These are phyloP conservation scores for Spinacia oleracea DNA, from an alignment of 179 eudicot genomes.

Conservation along the genomic window DNA sequence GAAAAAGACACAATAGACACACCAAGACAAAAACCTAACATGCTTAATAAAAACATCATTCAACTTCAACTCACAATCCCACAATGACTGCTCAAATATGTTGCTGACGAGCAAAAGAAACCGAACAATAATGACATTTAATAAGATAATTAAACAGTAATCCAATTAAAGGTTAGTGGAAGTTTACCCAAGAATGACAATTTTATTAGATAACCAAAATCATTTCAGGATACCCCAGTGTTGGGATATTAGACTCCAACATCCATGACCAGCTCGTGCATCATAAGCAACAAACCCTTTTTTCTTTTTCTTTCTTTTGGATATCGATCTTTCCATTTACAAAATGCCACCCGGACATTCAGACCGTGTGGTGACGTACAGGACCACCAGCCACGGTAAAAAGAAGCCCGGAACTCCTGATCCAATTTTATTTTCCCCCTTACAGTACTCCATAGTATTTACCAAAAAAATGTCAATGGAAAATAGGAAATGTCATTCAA, in stretches of 20 bases:
- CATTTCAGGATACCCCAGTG: constrained; percentile 20
- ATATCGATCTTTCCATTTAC: background rate
- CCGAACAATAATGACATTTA: constrained; percentile 13
- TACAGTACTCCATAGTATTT: background rate
- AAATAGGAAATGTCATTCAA: background rate
- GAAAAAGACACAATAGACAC: background rate
- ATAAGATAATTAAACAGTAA: constrained; percentile 5
- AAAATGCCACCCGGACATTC: background rate
- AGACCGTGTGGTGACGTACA: background rate
- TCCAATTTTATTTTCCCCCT: background rate
- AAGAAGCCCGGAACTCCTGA: background rate
- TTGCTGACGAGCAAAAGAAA: constrained; percentile 7
- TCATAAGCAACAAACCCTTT: background rate
- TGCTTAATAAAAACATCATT: background rate
- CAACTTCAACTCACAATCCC: background rate
- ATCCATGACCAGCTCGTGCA: constrained; percentile 11
- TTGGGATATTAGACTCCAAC: background rate
- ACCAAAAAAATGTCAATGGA: background rate
- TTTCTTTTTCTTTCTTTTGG: background rate
- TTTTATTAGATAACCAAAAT: constrained; percentile 14
- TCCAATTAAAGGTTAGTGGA: constrained; percentile 19
- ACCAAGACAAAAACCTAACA: constrained; percentile 13
- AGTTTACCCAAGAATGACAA: constrained; percentile 20
- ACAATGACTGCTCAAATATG: constrained; percentile 11
- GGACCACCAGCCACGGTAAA: background rate